phyloP scores from a whole-genome alignment of 2,329 filamentous ascomycete species.

The Madurella fahalii region DNA sequence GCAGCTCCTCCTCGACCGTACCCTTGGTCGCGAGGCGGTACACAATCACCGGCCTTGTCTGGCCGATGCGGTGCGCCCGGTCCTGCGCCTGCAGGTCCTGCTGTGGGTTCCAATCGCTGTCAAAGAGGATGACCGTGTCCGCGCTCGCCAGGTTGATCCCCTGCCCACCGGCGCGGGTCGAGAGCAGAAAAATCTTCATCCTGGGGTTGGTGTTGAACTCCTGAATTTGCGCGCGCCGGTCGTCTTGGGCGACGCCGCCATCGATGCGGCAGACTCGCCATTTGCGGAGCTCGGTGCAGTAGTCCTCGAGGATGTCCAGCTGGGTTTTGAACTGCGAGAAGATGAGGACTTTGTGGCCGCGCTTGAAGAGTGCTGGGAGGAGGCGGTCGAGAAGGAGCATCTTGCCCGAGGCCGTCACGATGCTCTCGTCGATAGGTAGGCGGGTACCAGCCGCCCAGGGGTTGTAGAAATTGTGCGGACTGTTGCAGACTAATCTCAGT shows the following conservation, averaged over 20 bases:
- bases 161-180: conserved; percentile 86
- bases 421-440: conserved; percentile 66
- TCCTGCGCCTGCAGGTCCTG: conserved; percentile 97
- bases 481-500: conserved; percentile 86
- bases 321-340: conserved; percentile 97
- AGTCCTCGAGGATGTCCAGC: conserved; percentile 84
- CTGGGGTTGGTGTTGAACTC: conserved; percentile 64
- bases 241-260: conserved; percentile 73
- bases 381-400: conserved; percentile 91
- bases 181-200: conserved; percentile 77
- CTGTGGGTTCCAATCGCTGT: conserved; percentile 90
- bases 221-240: conserved; percentile 66
- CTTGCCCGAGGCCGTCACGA: conserved; percentile 87
- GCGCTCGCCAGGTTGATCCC: conserved; percentile 91
- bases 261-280: conserved; percentile 91
- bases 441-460: conserved; percentile 66
- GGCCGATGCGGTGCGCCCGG: conserved; percentile 89
- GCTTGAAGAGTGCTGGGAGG: conserved; percentile 67
- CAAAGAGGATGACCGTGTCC: conserved; percentile 89
- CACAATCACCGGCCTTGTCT: conserved; percentile 85
- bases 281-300: conserved; percentile 68
- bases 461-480: conserved; percentile 94
- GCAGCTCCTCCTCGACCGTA: conserved; percentile 83
- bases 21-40: conserved; percentile 91
- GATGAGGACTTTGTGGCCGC: conserved; percentile 85